phyloP scores from a whole-genome alignment of 2,329 filamentous ascomycete species.

The Thielaviopsis euricoi region DNA sequence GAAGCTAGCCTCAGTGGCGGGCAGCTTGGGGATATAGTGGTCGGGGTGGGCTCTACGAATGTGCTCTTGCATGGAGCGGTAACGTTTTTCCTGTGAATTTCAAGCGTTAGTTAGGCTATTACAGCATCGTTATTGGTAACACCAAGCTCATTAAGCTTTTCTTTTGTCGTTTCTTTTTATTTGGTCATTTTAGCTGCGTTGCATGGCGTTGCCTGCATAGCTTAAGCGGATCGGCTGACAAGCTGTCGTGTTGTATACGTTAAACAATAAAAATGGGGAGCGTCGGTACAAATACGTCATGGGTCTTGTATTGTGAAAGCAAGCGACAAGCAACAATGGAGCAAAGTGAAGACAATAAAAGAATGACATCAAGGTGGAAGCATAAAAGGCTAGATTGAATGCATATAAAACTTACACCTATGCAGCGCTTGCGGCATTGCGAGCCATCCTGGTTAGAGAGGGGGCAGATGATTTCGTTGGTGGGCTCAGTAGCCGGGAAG shows the following conservation, averaged over 20 bases:
- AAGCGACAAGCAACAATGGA: too few species aligned
- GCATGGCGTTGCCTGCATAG: neutral
- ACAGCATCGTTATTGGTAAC: neutral
- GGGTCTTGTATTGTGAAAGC: too few species aligned
- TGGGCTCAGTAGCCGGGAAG: slow-evolving; percentile 81
- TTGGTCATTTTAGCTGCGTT: neutral
- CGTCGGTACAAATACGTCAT: neutral
- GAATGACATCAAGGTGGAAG: too few species aligned
- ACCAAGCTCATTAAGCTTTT: neutral
- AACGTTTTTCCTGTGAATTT: slow-evolving; percentile 64
- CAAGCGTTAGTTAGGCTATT: slow-evolving; percentile 13
- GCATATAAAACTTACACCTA: slow-evolving; percentile 60
- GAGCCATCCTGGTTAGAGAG: slow-evolving; percentile 92
- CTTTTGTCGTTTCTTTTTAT: neutral
- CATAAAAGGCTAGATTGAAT: neutral
- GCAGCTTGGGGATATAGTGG: slow-evolving; percentile 94
- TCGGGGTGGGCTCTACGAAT: slow-evolving; percentile 93
- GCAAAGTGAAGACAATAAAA: too few species aligned
- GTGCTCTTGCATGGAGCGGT: slow-evolving; percentile 98
- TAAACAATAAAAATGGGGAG: neutral
- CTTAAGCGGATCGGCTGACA: neutral
- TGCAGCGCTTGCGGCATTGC: slow-evolving; percentile 91
- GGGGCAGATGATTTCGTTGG: slow-evolving; percentile 93
- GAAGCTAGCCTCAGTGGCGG: slow-evolving; percentile 96
- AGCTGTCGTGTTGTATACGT: neutral